Conservation (phyloP, 2,329 filamentous ascomycete species). For the Coniochaeta pulveracea region DNA sequence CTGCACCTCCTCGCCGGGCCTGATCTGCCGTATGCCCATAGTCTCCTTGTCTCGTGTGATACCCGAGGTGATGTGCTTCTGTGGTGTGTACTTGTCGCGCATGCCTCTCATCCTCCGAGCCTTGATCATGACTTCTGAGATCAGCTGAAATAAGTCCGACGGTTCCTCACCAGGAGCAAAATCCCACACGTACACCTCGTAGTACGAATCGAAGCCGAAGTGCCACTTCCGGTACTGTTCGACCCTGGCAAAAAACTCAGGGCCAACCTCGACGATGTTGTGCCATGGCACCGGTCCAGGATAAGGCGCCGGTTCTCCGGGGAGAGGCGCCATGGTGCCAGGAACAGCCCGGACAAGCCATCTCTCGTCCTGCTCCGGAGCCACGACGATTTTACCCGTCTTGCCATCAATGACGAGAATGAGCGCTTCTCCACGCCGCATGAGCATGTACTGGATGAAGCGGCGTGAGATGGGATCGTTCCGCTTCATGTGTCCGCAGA, state of each 20-base stretch:
- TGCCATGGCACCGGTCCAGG: conserved; percentile 12
- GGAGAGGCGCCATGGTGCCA: not conserved
- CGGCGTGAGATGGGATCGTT: conserved; percentile 18
- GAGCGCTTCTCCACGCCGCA: conserved; percentile 15
- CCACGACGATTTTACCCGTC: conserved; percentile 17
- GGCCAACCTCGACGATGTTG: conserved; percentile 12
- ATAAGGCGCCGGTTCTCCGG: not conserved
- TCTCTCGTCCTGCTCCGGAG: conserved; percentile 12
- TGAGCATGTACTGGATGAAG: conserved; percentile 18
- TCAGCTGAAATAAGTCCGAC: conserved; percentile 11
- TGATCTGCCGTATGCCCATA: conserved; percentile 15
- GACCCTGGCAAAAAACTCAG: conserved; percentile 13
- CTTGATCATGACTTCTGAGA: conserved; percentile 15
- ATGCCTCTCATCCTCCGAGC: conserved; percentile 14
- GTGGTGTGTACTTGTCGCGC: conserved; percentile 13
- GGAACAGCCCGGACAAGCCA: conserved; percentile 15
- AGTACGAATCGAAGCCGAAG: conserved; percentile 17
- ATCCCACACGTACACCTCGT: conserved; percentile 20
- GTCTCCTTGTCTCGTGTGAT: conserved; percentile 15
- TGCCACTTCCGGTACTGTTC: conserved; percentile 13
- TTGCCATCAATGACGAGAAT: conserved; percentile 18
- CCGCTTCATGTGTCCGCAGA: conserved; percentile 21
- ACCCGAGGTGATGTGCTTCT: conserved; percentile 10
- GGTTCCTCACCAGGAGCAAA: conserved; percentile 13
- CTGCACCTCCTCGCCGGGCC: conserved; percentile 11